These are phyloP conservation scores for Solanum chilense DNA, from an alignment of 257 asterid species.

Conservation along the genomic window DNA sequence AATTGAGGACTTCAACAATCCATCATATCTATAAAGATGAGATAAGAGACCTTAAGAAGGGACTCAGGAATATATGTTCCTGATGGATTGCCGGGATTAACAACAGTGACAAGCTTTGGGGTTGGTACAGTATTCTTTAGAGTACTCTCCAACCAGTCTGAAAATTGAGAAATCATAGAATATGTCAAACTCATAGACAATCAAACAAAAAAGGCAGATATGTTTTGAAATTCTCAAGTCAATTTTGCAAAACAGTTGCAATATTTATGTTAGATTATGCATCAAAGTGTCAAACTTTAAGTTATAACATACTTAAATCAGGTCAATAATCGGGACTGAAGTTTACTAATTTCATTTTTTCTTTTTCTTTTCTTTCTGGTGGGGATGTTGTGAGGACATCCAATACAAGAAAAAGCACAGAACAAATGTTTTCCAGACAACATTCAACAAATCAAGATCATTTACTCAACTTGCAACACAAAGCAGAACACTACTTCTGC, in stretches of 20 bases:
- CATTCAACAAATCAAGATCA: not conserved
- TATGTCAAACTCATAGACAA: not conserved
- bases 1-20: not conserved
- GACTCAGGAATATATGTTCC: constrained; percentile 92
- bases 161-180: constrained; percentile 2
- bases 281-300: not conserved
- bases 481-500: not conserved
- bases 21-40: not conserved
- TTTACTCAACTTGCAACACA: not conserved
- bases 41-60: constrained; percentile 68
- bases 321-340: not conserved
- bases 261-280: not conserved
- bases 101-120: constrained; percentile 87
- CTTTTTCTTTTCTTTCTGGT: not conserved
- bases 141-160: constrained; percentile 89
- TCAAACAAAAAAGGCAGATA: not conserved
- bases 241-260: not conserved
- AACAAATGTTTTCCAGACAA: not conserved
- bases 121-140: constrained; percentile 61
- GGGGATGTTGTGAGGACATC: not conserved
- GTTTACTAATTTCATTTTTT: not conserved
- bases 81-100: constrained; percentile 98
- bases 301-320: not conserved
- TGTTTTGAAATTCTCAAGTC: not conserved
- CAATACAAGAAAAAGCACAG: not conserved